Conservation (phyloP, 1,284 basidiomycete genomes). For the Irpex sp. region DNA sequence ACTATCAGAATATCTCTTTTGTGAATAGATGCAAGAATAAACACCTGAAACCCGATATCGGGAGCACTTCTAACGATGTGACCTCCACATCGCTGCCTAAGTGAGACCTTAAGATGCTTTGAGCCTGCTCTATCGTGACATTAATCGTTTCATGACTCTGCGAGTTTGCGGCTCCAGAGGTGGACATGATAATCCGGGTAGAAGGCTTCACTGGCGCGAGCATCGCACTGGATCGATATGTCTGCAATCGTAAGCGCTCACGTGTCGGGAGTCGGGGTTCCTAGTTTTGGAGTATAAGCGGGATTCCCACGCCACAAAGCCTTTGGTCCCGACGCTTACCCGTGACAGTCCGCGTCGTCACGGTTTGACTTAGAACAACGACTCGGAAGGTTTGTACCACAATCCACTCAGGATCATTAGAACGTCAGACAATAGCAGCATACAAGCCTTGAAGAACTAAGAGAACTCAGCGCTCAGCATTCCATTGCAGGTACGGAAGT, state of each 20-base stretch:
- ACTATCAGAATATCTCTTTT: neutral
- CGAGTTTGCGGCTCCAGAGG: neutral
- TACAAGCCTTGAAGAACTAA: too few relatives aligned
- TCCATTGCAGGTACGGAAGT: too few relatives aligned
- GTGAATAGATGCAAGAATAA: neutral
- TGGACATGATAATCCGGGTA: neutral
- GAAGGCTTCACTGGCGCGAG: neutral
- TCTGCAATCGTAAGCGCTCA: neutral
- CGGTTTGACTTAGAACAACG: neutral
- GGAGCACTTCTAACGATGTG: neutral
- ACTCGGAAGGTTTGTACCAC: neutral
- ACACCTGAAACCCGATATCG: neutral
- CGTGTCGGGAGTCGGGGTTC: neutral
- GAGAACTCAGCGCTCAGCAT: too few relatives aligned
- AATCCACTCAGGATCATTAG: neutral
- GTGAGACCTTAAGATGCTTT: slow-evolving; percentile 1
- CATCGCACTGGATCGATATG: neutral
- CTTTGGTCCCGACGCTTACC: neutral
- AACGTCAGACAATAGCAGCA: too few relatives aligned
- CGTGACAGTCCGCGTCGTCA: neutral
- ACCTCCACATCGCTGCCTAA: neutral
- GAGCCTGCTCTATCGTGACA: neutral
- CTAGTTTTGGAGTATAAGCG: neutral
- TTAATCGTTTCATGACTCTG: neutral
- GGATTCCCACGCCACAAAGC: neutral